phyloP scores from a whole-genome alignment of 73 alveolate genomes.

The Blepharisma japonicum region DNA sequence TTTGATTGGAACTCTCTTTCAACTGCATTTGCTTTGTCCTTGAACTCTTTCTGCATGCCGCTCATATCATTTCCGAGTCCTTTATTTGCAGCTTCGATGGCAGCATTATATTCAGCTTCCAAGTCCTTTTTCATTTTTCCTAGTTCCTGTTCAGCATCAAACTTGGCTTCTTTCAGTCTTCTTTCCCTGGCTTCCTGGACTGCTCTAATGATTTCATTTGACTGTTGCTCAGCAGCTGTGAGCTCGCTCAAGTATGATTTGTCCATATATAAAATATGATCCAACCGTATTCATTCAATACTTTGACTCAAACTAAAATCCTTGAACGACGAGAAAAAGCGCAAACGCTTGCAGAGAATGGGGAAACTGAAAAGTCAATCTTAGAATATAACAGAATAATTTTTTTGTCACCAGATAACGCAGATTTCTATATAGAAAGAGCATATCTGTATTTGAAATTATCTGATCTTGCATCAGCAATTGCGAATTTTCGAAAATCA shows the following conservation, averaged over 20 bases:
- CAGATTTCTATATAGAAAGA: conserved; percentile 64
- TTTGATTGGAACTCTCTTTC: neutral
- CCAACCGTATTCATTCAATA: neutral
- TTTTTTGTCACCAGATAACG: conserved; percentile 47
- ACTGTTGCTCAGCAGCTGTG: neutral
- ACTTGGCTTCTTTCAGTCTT: neutral
- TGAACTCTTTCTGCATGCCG: neutral
- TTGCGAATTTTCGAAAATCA: conserved; percentile 59
- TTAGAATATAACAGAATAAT: conserved; percentile 56
- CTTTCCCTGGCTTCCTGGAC: neutral
- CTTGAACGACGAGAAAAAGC: conserved; percentile 63
- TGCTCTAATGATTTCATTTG: neutral
- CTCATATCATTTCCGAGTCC: neutral
- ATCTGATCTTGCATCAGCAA: conserved; percentile 67
- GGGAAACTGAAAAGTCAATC: conserved; percentile 59
- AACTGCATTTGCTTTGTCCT: neutral
- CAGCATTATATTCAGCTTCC: conserved; percentile 13
- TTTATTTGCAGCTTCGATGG: neutral
- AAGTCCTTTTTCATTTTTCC: conserved; percentile 1
- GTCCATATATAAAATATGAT: conserved; percentile 1
- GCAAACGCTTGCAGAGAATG: conserved; percentile 40
- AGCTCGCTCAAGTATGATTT: neutral
- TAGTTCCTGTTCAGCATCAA: neutral
- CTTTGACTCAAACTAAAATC: conserved; percentile 36
- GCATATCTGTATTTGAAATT: conserved; percentile 65